Conservation (phyloP, 768 basidiomycete genomes). For the Hygrophorus russula region DNA sequence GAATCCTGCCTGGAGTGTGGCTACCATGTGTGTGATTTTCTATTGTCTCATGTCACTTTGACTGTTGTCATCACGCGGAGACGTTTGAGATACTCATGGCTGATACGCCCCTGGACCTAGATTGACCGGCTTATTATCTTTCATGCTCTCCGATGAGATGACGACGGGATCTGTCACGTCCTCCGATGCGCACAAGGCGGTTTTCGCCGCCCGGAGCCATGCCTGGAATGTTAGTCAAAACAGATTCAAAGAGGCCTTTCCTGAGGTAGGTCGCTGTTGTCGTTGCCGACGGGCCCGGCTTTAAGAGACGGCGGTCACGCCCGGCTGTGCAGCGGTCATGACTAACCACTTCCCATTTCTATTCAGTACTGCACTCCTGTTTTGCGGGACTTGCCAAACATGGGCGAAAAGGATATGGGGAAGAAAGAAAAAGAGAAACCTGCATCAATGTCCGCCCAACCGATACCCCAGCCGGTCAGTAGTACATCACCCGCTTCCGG, state of each 20-base stretch:
- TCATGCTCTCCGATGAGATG: conserved; percentile 95
- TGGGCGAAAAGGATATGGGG: conserved; percentile 72
- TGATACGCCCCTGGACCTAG: conserved; percentile 27
- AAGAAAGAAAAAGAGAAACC: conserved; percentile 23
- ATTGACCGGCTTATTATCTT: conserved; percentile 85
- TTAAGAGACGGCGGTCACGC: background rate
- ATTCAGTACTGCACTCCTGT: conserved; percentile 57
- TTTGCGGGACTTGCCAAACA: conserved; percentile 78
- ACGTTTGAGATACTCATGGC: conserved; percentile 3
- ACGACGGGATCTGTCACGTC: conserved; percentile 89
- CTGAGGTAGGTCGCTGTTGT: conserved; percentile 50
- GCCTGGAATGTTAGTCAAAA: conserved; percentile 72
- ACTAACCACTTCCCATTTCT: conserved; percentile 6
- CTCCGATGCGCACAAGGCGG: conserved; percentile 65
- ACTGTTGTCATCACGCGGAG: too few species aligned
- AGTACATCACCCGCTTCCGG: too few species aligned
- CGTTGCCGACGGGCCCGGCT: conserved; percentile 7
- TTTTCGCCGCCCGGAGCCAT: conserved; percentile 72
- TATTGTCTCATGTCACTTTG: background rate
- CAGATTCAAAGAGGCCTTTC: conserved; percentile 81
- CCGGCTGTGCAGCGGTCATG: background rate
- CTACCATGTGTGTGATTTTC: conserved; percentile 64
- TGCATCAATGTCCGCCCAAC: conserved; percentile 10
- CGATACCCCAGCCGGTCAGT: conserved; percentile 7
- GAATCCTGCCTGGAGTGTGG: conserved; percentile 94